Evolutionary conservation across 1,139 yeast species (phyloP).

Genomic region (Insectozyma bohioensis): DNA sequence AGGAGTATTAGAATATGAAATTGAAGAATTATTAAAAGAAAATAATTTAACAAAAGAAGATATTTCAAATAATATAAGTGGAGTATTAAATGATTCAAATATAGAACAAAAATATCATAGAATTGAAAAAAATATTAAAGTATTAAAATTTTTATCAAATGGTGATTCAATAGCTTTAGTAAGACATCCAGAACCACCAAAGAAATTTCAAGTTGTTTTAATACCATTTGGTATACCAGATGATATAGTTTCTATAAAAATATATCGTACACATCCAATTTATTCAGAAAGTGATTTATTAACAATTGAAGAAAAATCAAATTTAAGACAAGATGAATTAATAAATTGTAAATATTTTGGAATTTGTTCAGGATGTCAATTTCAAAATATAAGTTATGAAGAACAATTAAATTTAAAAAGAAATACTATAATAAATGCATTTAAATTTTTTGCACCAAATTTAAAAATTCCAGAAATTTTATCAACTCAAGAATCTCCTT

Average conservation of each 20-base stretch:
- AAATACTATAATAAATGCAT: slow-evolving; percentile 79
- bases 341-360: slow-evolving; percentile 48
- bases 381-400: slow-evolving; percentile 72
- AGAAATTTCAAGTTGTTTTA: slow-evolving; percentile 46
- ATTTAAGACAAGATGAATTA: slow-evolving; percentile 50
- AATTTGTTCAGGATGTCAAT: slow-evolving; percentile 82
- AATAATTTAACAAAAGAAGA: slow-evolving; percentile 45
- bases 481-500: slow-evolving; percentile 77
- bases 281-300: slow-evolving; percentile 77
- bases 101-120: slow-evolving; percentile 58
- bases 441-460: slow-evolving; percentile 64
- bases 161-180: slow-evolving; percentile 78
- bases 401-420: slow-evolving; percentile 73
- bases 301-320: slow-evolving; percentile 46
- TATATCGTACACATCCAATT: slow-evolving; percentile 75
- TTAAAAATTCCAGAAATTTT: slow-evolving; percentile 59
- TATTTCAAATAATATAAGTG: slow-evolving; percentile 62
- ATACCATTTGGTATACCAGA: slow-evolving; percentile 91
- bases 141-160: slow-evolving; percentile 62
- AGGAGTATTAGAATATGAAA: slow-evolving; percentile 78
- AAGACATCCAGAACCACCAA: slow-evolving; percentile 31
- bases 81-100: slow-evolving; percentile 59
- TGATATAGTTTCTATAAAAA: slow-evolving; percentile 66
- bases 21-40: slow-evolving; percentile 53
- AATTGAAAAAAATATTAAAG: slow-evolving; percentile 53